Evolutionary conservation across 108 stramenopile genomes (phyloP).

Genomic region (Pseudonitzschia pungens): DNA sequence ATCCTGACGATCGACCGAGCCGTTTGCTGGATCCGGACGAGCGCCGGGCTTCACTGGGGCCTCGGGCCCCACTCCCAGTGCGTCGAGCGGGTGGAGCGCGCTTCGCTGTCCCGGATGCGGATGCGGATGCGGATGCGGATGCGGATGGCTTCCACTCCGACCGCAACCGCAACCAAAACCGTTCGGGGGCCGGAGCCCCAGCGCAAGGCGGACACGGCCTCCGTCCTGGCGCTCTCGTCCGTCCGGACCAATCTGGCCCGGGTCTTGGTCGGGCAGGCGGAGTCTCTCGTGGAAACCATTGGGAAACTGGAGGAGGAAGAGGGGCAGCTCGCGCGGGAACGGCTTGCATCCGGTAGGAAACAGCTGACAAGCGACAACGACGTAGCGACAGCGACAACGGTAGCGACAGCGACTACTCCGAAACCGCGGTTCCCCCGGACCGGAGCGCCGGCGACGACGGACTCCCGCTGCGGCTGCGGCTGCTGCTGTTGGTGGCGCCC

Average conservation of each 20-base stretch:
- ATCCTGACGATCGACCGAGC: constrained; percentile 28
- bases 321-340: neutral
- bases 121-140: neutral
- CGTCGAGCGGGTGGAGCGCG: constrained; percentile 44
- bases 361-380: neutral
- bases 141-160: neutral
- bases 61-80: constrained; percentile 42
- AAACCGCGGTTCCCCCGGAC: neutral
- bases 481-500: no score
- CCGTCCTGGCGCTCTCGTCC: constrained; percentile 9
- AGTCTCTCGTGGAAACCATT: neutral
- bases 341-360: no score
- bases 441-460: no score
- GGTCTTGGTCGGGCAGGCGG: neutral
- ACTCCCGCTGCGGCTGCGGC: no score
- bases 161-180: neutral
- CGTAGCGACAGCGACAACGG: neutral
- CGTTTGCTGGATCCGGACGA: constrained; percentile 19
- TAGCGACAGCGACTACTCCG: neutral
- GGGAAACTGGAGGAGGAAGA: neutral
- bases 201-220: constrained; percentile 1
- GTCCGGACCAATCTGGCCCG: constrained; percentile 5
- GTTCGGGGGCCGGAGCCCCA: no score
- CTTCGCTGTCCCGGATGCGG: constrained; percentile 19
- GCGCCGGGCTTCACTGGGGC: constrained; percentile 36